Evolutionary conservation across 2,329 filamentous ascomycete genomes (phyloP).

Genomic region (Aspergillus nomiae): DNA sequence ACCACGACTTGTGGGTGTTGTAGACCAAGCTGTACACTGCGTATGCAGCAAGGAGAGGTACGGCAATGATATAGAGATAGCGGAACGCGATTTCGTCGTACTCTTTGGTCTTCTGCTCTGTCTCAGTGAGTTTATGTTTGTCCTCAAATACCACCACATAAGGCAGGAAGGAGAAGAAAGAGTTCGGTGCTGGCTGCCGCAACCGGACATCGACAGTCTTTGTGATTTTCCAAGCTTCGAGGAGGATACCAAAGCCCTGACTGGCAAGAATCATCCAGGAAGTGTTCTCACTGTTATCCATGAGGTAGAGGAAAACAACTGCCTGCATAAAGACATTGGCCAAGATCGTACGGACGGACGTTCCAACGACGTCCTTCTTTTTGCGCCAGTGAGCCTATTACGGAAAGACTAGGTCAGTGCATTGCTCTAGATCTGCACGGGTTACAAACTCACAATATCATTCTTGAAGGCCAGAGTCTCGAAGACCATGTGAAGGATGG

Average conservation of each 20-base stretch:
- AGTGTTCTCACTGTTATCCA: slow-evolving; percentile 97
- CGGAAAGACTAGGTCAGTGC: slow-evolving; percentile 15
- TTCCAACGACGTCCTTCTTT: slow-evolving; percentile 99
- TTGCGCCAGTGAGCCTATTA: slow-evolving; percentile 83
- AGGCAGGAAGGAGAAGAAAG: slow-evolving; percentile 72
- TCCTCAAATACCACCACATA: slow-evolving; percentile 87
- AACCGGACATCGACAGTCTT: slow-evolving; percentile 89
- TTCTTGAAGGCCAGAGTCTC: slow-evolving; percentile 96
- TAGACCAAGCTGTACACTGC: slow-evolving; percentile 89
- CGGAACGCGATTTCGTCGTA: slow-evolving; percentile 98
- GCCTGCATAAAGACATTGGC: slow-evolving; percentile 97
- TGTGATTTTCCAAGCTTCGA: slow-evolving; percentile 93
- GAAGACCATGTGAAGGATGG: slow-evolving; percentile 88
- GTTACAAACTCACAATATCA: slow-evolving; percentile 66
- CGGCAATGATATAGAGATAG: slow-evolving; percentile 90
- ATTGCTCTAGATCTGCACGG: background rate
- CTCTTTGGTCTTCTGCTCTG: slow-evolving; percentile 96
- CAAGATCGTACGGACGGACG: slow-evolving; percentile 92
- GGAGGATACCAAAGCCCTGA: slow-evolving; percentile 79
- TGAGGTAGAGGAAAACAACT: slow-evolving; percentile 92
- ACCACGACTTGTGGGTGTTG: slow-evolving; percentile 96
- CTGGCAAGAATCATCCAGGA: slow-evolving; percentile 98
- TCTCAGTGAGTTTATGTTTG: slow-evolving; percentile 93
- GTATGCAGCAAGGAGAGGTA: slow-evolving; percentile 86
- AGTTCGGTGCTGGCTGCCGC: slow-evolving; percentile 67